These are phyloP conservation scores for Botrytis hyacinthi DNA, from an alignment of 2,329 filamentous ascomycete species.

Conservation along the genomic window DNA sequence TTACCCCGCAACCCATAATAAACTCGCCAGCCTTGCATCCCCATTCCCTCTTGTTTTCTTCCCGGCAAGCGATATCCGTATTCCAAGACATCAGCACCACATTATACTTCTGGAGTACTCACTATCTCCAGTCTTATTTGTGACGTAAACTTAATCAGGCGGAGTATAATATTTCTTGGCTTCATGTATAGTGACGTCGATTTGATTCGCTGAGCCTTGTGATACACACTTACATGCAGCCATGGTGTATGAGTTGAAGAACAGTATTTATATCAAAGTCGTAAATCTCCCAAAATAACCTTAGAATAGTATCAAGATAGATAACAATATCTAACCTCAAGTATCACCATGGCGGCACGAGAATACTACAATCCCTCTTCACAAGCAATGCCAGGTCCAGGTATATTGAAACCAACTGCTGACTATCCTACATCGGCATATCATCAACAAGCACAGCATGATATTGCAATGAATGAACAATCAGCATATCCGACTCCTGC, in stretches of 20 bases:
- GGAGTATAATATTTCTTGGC: conserved; percentile 4
- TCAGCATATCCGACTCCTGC: background rate
- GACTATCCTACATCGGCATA: conserved; percentile 5
- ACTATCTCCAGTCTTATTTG: background rate
- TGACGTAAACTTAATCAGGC: conserved; percentile 4
- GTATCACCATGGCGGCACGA: background rate
- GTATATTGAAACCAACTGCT: background rate
- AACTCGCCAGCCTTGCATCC: background rate
- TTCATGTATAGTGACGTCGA: conserved; percentile 17
- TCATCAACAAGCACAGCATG: conserved; percentile 10
- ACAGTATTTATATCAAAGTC: background rate
- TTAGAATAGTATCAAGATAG: background rate
- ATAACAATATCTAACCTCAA: background rate
- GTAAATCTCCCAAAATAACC: background rate
- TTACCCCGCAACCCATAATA: background rate
- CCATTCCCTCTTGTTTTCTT: background rate
- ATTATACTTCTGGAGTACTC: background rate
- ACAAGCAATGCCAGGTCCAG: background rate
- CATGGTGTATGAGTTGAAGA: background rate
- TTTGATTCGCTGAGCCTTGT: conserved; percentile 6
- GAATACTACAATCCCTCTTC: conserved; percentile 8
- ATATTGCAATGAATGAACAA: background rate
- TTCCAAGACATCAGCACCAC: background rate
- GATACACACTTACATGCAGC: background rate
- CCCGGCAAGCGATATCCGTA: conserved; percentile 2